phyloP scores from a whole-genome alignment of 2,329 filamentous ascomycete species.

The Rugonectria rugulosa region DNA sequence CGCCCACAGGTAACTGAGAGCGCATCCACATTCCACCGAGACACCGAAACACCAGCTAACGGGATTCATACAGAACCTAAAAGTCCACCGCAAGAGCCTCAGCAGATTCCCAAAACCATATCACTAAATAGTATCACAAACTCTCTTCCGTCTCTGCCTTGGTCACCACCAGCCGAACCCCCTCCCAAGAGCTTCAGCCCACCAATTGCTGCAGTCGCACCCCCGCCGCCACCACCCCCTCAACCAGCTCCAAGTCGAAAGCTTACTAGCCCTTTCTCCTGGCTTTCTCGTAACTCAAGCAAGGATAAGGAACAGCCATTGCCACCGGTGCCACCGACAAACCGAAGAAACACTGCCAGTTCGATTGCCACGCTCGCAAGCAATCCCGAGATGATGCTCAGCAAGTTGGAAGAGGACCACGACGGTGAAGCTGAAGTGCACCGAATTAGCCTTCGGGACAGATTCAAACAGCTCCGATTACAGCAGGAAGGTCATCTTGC shows the following conservation, averaged over 20 bases:
- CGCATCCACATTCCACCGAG: neutral
- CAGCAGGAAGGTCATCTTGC: constrained; percentile 71
- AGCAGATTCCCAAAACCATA: constrained; percentile 61
- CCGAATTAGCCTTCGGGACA: constrained; percentile 73
- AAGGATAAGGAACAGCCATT: constrained; percentile 63
- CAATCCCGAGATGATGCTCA: constrained; percentile 81
- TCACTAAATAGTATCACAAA: constrained; percentile 76
- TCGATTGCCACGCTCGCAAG: constrained; percentile 81
- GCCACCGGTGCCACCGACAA: constrained; percentile 66
- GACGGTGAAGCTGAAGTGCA: constrained; percentile 60
- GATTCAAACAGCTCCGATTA: constrained; percentile 80
- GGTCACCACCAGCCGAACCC: constrained; percentile 66
- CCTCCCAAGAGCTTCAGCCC: constrained; percentile 54
- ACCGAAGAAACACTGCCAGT: constrained; percentile 76
- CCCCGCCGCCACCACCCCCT: constrained; percentile 41
- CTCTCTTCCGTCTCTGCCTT: constrained; percentile 75
- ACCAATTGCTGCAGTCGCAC: constrained; percentile 42
- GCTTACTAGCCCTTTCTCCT: constrained; percentile 86
- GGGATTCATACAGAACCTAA: constrained; percentile 39
- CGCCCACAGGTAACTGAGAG: constrained; percentile 44
- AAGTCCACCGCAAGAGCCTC: constrained; percentile 43
- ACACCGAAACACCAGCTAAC: constrained; percentile 23
- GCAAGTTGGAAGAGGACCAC: constrained; percentile 76
- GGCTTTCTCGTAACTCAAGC: constrained; percentile 75
- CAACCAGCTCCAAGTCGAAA: constrained; percentile 64